phyloP scores from a whole-genome alignment of 2,329 filamentous ascomycete genomes.

The Pseudogymnoascus sp. region DNA sequence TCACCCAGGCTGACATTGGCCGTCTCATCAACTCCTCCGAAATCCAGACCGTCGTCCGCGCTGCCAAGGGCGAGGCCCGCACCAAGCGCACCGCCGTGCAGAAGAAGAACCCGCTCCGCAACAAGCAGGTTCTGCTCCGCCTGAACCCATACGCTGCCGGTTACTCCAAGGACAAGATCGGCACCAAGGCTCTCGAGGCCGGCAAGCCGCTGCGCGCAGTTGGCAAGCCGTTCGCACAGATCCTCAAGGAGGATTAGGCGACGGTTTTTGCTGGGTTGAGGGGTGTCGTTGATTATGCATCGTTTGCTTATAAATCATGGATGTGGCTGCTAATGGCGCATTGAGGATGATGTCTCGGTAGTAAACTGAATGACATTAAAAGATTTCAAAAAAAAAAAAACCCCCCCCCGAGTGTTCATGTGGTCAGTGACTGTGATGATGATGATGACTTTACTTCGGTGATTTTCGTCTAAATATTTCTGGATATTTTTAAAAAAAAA shows the following conservation, averaged over 20 bases:
- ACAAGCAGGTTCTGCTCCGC: slow-evolving; percentile 97
- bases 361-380: slow-evolving; percentile 7
- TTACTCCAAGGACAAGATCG: slow-evolving; percentile 80
- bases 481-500: neutral
- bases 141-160: slow-evolving; percentile 96
- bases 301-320: slow-evolving; percentile 8
- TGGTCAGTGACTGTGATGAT: neutral
- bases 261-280: slow-evolving; percentile 17
- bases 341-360: slow-evolving; percentile 8
- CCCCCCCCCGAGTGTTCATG: neutral
- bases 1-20: slow-evolving; percentile 88
- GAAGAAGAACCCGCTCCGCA: slow-evolving; percentile 99
- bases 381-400: slow-evolving; percentile 2
- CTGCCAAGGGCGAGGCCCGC: slow-evolving; percentile 78
- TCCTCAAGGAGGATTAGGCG: slow-evolving; percentile 42
- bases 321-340: slow-evolving; percentile 9
- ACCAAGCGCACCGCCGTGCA: slow-evolving; percentile 88
- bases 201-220: slow-evolving; percentile 46
- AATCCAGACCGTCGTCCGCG: slow-evolving; percentile 90
- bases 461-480: neutral
- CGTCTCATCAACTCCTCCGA: slow-evolving; percentile 99
- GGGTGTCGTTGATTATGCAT: slow-evolving; percentile 10
- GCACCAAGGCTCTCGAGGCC: slow-evolving; percentile 55
- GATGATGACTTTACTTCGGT: neutral
- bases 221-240: slow-evolving; percentile 30